phyloP scores from a whole-genome alignment of 352 stramenopile genomes.

The Phytophthora litchii region DNA sequence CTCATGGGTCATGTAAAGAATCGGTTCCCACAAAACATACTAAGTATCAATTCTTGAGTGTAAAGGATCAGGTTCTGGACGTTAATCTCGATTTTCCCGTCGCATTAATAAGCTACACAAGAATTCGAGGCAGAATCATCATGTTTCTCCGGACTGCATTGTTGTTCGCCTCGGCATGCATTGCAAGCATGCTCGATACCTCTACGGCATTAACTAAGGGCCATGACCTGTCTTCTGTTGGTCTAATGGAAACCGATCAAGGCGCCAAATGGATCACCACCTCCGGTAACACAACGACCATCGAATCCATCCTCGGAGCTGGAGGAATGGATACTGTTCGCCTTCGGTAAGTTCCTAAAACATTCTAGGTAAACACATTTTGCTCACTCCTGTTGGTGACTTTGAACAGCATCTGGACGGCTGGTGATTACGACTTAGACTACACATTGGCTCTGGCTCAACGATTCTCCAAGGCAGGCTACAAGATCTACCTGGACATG shows the following conservation, averaged over 20 bases:
- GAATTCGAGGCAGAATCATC: not conserved
- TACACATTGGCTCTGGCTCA: slow-evolving; percentile 33
- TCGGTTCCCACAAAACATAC: not conserved
- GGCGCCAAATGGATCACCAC: slow-evolving; percentile 34
- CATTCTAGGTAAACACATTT: too few relatives aligned
- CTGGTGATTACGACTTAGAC: slow-evolving; percentile 21
- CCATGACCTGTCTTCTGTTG: slow-evolving; percentile 35
- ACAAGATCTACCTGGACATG: slow-evolving; percentile 44
- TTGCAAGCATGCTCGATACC: slow-evolving; percentile 3
- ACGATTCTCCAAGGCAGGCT: slow-evolving; percentile 35
- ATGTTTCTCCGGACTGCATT: slow-evolving; percentile 25
- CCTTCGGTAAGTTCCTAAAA: slow-evolving; percentile 3
- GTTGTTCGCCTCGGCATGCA: slow-evolving; percentile 2
- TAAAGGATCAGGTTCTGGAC: not conserved
- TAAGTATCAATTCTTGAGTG: slow-evolving; percentile 2
- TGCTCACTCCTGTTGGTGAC: too few relatives aligned
- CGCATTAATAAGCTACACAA: not conserved
- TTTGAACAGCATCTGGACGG: slow-evolving; percentile 23
- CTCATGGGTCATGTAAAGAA: slow-evolving; percentile 12
- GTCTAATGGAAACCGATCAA: slow-evolving; percentile 33
- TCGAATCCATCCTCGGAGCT: slow-evolving; percentile 32
- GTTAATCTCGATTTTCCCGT: slow-evolving; percentile 18
- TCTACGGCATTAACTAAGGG: slow-evolving; percentile 24
- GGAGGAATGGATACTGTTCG: slow-evolving; percentile 32
- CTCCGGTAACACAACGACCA: slow-evolving; percentile 20